Percentiles rank a stretch among this genome's conserved stretches.
These are phyloP conservation scores for Psidium friedrichsthalianum DNA, from an alignment of 345 rosid genomes.

Conservation along the genomic window DNA sequence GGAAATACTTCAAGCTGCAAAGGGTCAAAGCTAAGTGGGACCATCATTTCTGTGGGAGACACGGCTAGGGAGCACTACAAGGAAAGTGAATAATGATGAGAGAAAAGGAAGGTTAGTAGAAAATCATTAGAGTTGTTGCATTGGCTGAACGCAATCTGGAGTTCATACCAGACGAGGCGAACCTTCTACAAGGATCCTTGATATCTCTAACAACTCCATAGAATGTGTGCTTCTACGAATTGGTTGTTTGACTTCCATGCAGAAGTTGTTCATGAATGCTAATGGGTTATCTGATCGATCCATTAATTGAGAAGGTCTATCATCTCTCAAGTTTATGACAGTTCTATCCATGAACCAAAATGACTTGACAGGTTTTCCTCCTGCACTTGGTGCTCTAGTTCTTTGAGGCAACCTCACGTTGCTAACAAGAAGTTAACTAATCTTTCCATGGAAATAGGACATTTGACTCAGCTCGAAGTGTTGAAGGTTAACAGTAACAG, in stretches of 20 bases:
- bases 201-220: constrained; percentile 54
- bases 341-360: constrained; percentile 58
- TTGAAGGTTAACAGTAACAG: constrained; percentile 66
- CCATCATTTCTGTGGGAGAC: no score
- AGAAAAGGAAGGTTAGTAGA: no score
- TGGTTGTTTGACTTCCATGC: constrained; percentile 36
- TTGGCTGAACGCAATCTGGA: constrained; percentile 57
- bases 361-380: constrained; percentile 46
- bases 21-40: no score
- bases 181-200: constrained; percentile 47
- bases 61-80: no score
- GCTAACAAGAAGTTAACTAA: constrained; percentile 54
- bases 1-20: no score
- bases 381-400: constrained; percentile 42
- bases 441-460: constrained; percentile 61
- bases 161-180: constrained; percentile 74
- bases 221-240: constrained; percentile 39
- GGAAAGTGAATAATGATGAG: no score
- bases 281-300: constrained; percentile 56
- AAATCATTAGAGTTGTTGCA: constrained; percentile 61
- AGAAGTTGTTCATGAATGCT: constrained; percentile 59
- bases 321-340: constrained; percentile 41
- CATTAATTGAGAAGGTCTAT: constrained; percentile 61
- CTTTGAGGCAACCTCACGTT: constrained; percentile 59
- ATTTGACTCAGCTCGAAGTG: constrained; percentile 62